These are phyloP conservation scores for Penicillium daleae DNA, from an alignment of 495 filamentous ascomycete species.

Conservation along the genomic window DNA sequence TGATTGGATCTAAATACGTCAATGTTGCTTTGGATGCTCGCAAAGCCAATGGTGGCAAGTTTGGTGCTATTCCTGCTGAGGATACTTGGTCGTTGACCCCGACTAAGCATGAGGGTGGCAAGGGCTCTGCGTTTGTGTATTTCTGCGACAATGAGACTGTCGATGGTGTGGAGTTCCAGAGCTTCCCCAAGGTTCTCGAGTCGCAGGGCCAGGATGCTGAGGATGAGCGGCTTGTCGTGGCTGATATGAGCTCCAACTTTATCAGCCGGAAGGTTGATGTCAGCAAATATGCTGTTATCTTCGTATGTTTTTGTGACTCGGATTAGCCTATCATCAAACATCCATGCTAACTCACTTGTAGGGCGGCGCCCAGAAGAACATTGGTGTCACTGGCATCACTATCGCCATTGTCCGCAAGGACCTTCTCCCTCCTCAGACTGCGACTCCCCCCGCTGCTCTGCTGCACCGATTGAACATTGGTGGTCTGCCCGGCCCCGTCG, in stretches of 20 bases:
- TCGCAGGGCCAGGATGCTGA: conserved; percentile 53
- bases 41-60: conserved; percentile 77
- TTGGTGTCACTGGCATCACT: conserved; percentile 83
- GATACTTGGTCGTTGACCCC: conserved; percentile 75
- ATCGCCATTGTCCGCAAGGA: conserved; percentile 78
- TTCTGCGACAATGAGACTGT: conserved; percentile 86
- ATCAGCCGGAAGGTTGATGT: conserved; percentile 68
- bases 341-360: conserved; percentile 22
- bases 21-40: conserved; percentile 78
- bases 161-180: conserved; percentile 91
- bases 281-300: conserved; percentile 61
- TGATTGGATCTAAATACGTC: conserved; percentile 76
- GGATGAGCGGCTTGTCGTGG: conserved; percentile 69
- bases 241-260: conserved; percentile 81
- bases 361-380: conserved; percentile 86
- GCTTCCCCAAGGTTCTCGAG: conserved; percentile 68
- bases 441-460: conserved; percentile 61
- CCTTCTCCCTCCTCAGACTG: conserved; percentile 66
- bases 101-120: conserved; percentile 52
- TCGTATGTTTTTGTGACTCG: conserved; percentile 38
- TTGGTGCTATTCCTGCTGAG: conserved; percentile 79
- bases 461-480: conserved; percentile 65
- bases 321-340: too few species aligned
- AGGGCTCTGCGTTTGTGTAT: conserved; percentile 75
- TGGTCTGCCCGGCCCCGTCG: conserved; percentile 71